phyloP scores from a whole-genome alignment of 2,329 filamentous ascomycete species.

The Dactylellina parvicollis region DNA sequence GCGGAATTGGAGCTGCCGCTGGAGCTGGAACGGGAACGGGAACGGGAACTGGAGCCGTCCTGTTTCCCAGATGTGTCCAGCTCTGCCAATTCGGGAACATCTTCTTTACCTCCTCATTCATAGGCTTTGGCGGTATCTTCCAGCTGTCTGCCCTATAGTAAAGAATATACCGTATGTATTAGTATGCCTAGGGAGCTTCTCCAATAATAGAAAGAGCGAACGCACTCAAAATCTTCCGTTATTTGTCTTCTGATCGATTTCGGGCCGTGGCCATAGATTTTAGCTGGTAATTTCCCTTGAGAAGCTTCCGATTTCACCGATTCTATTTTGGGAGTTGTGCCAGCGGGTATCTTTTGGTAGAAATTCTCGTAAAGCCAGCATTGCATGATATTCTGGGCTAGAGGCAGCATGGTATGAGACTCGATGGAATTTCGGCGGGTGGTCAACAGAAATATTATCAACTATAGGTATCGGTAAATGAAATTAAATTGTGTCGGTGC shows the following conservation, averaged over 20 bases:
- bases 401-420: too few relatives aligned
- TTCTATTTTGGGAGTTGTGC: not conserved
- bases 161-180: not conserved
- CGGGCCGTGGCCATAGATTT: not conserved
- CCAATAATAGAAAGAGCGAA: not conserved
- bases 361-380: constrained; percentile 31
- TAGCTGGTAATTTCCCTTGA: not conserved
- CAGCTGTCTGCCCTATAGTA: not conserved
- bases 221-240: too few relatives aligned
- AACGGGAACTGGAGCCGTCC: too few relatives aligned
- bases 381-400: not conserved
- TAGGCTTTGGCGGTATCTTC: not conserved
- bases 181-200: not conserved
- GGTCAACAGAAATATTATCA: too few relatives aligned
- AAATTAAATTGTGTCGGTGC: too few relatives aligned
- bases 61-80: too few relatives aligned
- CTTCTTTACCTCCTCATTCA: not conserved
- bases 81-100: not conserved
- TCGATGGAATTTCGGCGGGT: too few relatives aligned
- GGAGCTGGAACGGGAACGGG: too few relatives aligned
- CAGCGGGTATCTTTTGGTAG: not conserved
- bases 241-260: not conserved
- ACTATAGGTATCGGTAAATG: too few relatives aligned
- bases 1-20: too few relatives aligned
- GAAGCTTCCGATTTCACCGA: not conserved